Conservation (phyloP, 352 stramenopile genomes). For the Discostella stelligera region DNA sequence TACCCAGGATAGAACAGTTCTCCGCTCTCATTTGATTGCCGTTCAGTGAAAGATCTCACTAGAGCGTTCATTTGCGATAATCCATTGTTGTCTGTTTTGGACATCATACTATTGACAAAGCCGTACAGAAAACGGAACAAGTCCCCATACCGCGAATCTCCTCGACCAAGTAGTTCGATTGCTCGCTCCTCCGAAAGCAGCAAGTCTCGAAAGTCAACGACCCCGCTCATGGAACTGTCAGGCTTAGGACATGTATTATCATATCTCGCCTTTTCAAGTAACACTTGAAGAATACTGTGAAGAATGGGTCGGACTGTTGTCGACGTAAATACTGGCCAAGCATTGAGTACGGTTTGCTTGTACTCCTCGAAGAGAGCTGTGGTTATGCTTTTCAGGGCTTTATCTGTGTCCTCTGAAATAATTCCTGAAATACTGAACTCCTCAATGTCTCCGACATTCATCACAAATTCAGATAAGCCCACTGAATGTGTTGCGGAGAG, state of each 20-base stretch:
- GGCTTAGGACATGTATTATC: constrained; percentile 12
- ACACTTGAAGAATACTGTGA: constrained; percentile 54
- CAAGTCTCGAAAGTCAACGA: constrained; percentile 74
- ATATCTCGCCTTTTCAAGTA: constrained; percentile 38
- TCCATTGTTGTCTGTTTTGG: constrained; percentile 36
- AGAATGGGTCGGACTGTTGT: constrained; percentile 58
- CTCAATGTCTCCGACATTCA: constrained; percentile 62
- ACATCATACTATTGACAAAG: constrained; percentile 40
- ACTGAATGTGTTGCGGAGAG: constrained; percentile 57
- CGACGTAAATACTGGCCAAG: constrained; percentile 63
- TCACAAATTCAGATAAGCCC: constrained; percentile 53
- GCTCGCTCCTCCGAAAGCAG: constrained; percentile 45
- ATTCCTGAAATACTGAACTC: constrained; percentile 63
- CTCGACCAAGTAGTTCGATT: constrained; percentile 39
- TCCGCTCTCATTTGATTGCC: constrained; percentile 50
- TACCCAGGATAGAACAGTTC: constrained; percentile 46
- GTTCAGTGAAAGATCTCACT: constrained; percentile 45
- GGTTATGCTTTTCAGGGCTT: constrained; percentile 50
- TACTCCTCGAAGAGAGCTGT: constrained; percentile 56
- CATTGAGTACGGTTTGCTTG: constrained; percentile 45
- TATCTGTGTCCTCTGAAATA: constrained; percentile 57
- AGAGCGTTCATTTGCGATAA: constrained; percentile 55
- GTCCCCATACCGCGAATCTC: constrained; percentile 55
- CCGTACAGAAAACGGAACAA: constrained; percentile 56
- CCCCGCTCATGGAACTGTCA: neutral